Conservation (phyloP, 1,284 basidiomycete species). For the Cryptococcus sp. region DNA sequence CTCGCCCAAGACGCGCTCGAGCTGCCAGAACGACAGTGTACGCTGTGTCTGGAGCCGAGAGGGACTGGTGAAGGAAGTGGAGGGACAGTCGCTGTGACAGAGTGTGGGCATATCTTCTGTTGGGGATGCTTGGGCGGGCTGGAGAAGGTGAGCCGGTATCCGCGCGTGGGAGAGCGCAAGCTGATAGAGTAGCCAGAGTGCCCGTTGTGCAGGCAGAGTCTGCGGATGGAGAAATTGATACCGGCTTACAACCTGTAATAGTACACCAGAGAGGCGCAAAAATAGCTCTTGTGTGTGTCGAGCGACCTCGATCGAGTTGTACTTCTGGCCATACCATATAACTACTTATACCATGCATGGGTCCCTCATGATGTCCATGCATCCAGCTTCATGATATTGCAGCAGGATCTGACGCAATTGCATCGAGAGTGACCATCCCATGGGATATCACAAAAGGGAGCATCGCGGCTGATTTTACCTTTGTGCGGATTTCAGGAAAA, state of each 20-base stretch:
- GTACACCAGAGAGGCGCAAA: too few relatives aligned
- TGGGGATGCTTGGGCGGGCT: constrained; percentile 93
- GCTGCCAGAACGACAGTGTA: constrained; percentile 67
- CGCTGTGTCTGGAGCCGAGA: constrained; percentile 79
- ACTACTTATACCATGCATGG: too few relatives aligned
- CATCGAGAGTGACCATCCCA: not conserved
- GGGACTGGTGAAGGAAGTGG: constrained; percentile 51
- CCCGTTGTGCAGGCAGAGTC: constrained; percentile 73
- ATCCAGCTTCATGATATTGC: too few relatives aligned
- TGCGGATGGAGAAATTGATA: constrained; percentile 65
- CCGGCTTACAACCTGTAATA: constrained; percentile 79
- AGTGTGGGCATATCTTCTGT: constrained; percentile 91
- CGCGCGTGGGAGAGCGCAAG: too few relatives aligned
- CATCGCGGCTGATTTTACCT: constrained; percentile 2
- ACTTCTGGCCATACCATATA: too few relatives aligned
- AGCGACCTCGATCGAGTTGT: too few relatives aligned
- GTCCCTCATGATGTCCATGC: too few relatives aligned
- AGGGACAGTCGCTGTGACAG: constrained; percentile 64
- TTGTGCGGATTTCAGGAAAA: too few relatives aligned
- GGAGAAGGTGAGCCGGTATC: constrained; percentile 67
- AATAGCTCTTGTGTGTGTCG: too few relatives aligned
- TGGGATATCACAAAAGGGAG: not conserved
- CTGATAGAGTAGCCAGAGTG: constrained; percentile 90
- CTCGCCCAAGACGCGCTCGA: constrained; percentile 34
- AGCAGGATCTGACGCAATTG: too few relatives aligned